Base-by-base conservation (phyloP, 2,329 filamentous ascomycete species). In the Sporothrix sp. region DNA sequence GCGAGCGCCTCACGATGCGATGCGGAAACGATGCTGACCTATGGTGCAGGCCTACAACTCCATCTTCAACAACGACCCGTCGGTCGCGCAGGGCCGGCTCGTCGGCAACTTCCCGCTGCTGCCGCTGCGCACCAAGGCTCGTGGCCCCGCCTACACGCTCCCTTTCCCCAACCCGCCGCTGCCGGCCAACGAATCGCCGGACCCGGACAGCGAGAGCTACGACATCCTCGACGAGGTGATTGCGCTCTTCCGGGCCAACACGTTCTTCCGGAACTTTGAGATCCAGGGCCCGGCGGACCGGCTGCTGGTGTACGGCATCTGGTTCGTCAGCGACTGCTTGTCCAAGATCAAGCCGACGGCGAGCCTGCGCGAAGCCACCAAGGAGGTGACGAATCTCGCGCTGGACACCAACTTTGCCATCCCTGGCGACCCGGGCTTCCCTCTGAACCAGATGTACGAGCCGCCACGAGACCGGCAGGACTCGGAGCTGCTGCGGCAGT, bases 181-280 rank as follows among this genome's bases (percentile, higher is more conserved):
- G 50, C 69, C 78, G 32, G 72, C 80, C 55, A 61, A 72, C 66
- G 78, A 82, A 68, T 81, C 73, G 60, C 84, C 74, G 61, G 88
- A 96, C 66, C 84, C 89, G 45, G 87, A 93, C 67, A 84, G 81
- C 68, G 88, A 95, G 68, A 90, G 85, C 63, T 97, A 97, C 75
- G 93, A 98, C 72, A 87, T 93, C 56, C 79, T 97, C 50, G 93
- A 98, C 71, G 93, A 98, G 74, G 82, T 94, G 47, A 78, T 98
- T 50, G 78, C 84, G 11, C 79, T 97, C 45, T 98, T 97, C 78
- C 87, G 93, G 58, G 91, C 93, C 62, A 97, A 98, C 74, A 96
- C 91, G 54, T 91, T 98, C 70, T 98, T 97, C 78, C 86, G 93
- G 63, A 98, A 97, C 77, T 98, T 98, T 63, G 93, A 97, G 75